These are phyloP conservation scores for Medicago lupulina DNA, from an alignment of 306 rosid species.

Conservation along the genomic window DNA sequence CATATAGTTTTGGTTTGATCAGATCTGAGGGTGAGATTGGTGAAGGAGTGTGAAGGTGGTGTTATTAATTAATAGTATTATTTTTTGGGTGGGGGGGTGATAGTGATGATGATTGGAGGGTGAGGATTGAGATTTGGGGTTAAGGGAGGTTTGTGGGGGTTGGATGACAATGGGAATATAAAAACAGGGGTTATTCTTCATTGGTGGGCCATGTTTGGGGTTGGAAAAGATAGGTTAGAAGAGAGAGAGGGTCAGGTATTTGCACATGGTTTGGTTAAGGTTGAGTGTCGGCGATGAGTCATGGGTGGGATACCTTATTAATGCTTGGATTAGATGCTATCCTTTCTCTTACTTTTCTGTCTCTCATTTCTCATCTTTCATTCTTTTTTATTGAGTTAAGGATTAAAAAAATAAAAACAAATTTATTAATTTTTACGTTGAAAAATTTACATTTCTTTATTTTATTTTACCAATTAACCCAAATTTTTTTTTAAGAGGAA, in stretches of 20 bases:
- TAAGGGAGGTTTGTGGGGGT: background rate
- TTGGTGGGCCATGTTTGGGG: conserved; percentile 11
- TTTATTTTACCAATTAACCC: too few relatives aligned
- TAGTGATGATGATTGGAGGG: conserved; percentile 1
- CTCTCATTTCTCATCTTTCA: too few relatives aligned
- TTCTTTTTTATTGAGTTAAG: too few relatives aligned
- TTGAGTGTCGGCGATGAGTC: conserved; percentile 16
- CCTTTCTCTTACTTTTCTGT: background rate
- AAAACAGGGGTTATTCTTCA: background rate
- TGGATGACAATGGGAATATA: conserved; percentile 7
- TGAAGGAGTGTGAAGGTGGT: background rate
- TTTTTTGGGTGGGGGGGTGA: background rate
- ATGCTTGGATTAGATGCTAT: background rate
- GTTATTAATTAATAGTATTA: background rate
- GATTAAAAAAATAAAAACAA: too few relatives aligned
- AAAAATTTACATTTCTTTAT: too few relatives aligned
- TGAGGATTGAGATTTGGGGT: background rate
- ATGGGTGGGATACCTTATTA: conserved; percentile 15
- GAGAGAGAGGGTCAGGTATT: background rate
- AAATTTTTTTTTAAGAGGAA: too few relatives aligned
- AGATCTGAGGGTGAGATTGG: conserved; percentile 9
- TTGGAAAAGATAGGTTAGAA: background rate
- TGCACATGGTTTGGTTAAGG: conserved; percentile 14
- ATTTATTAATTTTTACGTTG: too few relatives aligned
- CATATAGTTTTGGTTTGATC: background rate